Percentiles rank a stretch among this genome's conserved stretches.
phyloP scores from a whole-genome alignment of 257 asterid species.

The Gentiana macrophylla region DNA sequence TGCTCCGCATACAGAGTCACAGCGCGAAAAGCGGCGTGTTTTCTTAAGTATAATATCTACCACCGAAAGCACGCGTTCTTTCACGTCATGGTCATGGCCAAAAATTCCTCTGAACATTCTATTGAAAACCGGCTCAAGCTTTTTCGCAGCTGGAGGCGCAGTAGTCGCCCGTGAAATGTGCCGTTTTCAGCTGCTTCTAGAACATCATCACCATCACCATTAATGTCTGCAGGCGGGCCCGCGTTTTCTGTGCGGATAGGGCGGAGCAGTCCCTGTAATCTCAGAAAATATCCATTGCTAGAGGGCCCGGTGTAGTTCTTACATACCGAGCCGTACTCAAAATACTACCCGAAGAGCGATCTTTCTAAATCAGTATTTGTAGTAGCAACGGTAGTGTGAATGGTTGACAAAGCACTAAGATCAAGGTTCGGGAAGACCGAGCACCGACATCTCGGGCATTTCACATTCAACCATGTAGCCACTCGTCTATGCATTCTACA shows the following conservation, averaged over 20 bases:
- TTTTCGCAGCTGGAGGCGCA: too few relatives aligned
- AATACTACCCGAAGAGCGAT: constrained; percentile 23
- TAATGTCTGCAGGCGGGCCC: constrained; percentile 14
- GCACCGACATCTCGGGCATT: constrained; percentile 96
- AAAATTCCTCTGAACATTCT: too few relatives aligned
- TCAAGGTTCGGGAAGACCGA: constrained; percentile 94
- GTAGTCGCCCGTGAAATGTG: constrained; percentile 8
- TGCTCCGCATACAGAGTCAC: too few relatives aligned
- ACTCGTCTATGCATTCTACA: constrained; percentile 92
- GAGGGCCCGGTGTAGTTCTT: constrained; percentile 46
- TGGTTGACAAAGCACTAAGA: constrained; percentile 71
- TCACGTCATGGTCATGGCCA: too few relatives aligned
- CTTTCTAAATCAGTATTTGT: constrained; percentile 34
- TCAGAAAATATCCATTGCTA: constrained; percentile 65
- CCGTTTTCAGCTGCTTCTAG: constrained; percentile 21
- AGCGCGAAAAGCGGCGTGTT: too few relatives aligned
- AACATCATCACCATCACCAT: background rate
- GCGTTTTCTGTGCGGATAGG: constrained; percentile 40
- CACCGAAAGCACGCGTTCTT: too few relatives aligned
- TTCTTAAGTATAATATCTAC: too few relatives aligned
- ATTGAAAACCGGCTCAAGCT: too few relatives aligned
- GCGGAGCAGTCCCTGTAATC: constrained; percentile 75
- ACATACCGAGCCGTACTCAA: constrained; percentile 53
- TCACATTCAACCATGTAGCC: constrained; percentile 82
- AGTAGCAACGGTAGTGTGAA: constrained; percentile 15